Evolutionary conservation across 192 early-diverging fungal genomes (phyloP).

Genomic region (Podila epicladia): DNA sequence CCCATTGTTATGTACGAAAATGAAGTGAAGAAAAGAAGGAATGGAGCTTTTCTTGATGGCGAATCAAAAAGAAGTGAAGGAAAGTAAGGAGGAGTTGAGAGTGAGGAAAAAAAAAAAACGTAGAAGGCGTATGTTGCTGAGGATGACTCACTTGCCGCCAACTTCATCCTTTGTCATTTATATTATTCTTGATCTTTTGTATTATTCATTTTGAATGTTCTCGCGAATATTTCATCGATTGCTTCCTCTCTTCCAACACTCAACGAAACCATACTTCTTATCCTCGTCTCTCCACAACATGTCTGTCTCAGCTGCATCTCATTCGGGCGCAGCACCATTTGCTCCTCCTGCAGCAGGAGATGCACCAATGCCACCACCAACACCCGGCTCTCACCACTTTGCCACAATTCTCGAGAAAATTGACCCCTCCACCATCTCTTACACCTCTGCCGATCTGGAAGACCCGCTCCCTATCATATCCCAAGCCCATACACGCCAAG

Average conservation of each 20-base stretch:
- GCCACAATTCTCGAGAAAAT: constrained; percentile 40
- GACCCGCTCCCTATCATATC: constrained; percentile 40
- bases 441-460: constrained; percentile 33
- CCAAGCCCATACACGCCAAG: constrained; percentile 22
- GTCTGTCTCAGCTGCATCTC: not conserved
- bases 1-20: constrained; percentile 26
- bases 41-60: not conserved
- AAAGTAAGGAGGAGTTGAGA: no score
- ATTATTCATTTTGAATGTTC: not conserved
- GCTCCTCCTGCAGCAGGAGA: not conserved
- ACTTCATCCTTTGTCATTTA: not conserved
- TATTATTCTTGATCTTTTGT: not conserved
- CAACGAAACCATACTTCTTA: not conserved
- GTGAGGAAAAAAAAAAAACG: no score
- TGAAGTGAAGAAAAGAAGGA: not conserved
- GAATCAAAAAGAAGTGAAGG: no score
- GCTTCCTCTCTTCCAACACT: not conserved
- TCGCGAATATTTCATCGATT: not conserved
- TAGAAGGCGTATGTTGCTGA: no score
- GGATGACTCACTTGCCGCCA: no score
- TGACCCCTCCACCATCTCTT: constrained; percentile 43
- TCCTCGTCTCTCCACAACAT: not conserved
- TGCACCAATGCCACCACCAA: not conserved
- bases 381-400: not conserved
- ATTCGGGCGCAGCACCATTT: not conserved